A percentile compares a stretch with the other conserved stretches of the same genome.
Conservation (phyloP, 495 filamentous ascomycete species). For the Neurospora sp. region DNA sequence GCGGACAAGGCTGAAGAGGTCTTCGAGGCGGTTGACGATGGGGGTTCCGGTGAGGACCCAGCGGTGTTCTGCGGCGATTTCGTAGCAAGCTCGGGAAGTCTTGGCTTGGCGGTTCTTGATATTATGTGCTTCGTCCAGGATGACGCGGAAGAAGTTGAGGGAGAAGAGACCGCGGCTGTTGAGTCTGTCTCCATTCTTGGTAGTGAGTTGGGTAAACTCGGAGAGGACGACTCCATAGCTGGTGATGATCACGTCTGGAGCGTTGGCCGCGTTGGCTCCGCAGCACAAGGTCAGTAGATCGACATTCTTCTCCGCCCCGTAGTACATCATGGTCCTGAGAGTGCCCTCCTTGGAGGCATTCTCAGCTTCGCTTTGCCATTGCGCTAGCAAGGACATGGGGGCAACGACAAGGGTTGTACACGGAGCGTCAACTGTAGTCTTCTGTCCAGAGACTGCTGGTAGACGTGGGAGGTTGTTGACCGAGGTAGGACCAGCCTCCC, state of each 20-base stretch:
- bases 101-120: conserved; percentile 90
- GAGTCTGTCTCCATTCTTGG: conserved; percentile 44
- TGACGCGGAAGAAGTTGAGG: conserved; percentile 84
- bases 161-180: conserved; percentile 72
- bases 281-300: conserved; percentile 72
- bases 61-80: conserved; percentile 71
- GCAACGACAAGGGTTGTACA: conserved; percentile 91
- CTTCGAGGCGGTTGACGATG: conserved; percentile 92
- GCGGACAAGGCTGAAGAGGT: conserved; percentile 88
- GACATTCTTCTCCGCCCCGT: conserved; percentile 70
- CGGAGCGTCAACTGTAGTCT: conserved; percentile 54
- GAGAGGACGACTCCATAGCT: conserved; percentile 88
- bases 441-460: conserved; percentile 33
- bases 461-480: conserved; percentile 42
- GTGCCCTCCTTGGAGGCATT: conserved; percentile 76
- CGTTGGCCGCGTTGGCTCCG: conserved; percentile 57
- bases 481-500: conserved; percentile 36
- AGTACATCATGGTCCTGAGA: conserved; percentile 79
- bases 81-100: conserved; percentile 87
- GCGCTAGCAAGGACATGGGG: conserved; percentile 84
- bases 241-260: conserved; percentile 88
- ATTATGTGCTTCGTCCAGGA: conserved; percentile 87
- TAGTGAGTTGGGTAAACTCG: conserved; percentile 65
- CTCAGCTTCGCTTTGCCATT: conserved; percentile 92
- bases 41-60: conserved; percentile 95